Evolutionary conservation across 257 asterid species (phyloP).

Genomic region (Craterostigma plantagineum): DNA sequence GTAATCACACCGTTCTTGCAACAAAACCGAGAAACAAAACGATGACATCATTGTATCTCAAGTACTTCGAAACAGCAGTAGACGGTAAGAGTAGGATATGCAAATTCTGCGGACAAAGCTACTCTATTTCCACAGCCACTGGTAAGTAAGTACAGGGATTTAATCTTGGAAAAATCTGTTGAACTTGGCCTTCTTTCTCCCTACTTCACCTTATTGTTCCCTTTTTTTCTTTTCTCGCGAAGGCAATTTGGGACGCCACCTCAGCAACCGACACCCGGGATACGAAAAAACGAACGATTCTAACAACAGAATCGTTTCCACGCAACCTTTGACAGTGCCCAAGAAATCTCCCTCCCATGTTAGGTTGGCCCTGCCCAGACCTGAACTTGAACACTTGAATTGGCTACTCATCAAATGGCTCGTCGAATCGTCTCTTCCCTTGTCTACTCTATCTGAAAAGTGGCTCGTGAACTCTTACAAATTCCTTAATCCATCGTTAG

Average conservation of each 20-base stretch:
- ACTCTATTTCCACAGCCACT: conserved; percentile 96
- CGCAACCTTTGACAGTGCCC: conserved; percentile 26
- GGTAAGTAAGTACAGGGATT: conserved; percentile 38
- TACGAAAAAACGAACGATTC: conserved; percentile 53
- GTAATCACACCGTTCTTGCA: conserved; percentile 16
- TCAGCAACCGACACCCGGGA: conserved; percentile 88
- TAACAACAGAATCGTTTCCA: conserved; percentile 22
- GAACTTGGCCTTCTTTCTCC: too few species aligned
- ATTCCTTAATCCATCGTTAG: conserved; percentile 56
- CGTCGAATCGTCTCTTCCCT: conserved; percentile 48
- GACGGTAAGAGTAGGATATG: conserved; percentile 90
- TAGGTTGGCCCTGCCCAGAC: conserved; percentile 13
- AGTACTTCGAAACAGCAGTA: conserved; percentile 67
- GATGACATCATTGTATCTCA: conserved; percentile 80
- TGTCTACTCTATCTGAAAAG: conserved; percentile 41
- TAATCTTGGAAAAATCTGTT: conserved; percentile 1
- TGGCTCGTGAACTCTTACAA: conserved; percentile 67
- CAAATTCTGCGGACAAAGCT: conserved; percentile 89
- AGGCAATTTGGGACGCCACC: conserved; percentile 97
- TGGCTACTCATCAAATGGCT: conserved; percentile 87
- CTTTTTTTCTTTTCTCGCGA: conserved; percentile 11
- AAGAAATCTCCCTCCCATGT: conserved; percentile 50
- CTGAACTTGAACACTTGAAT: conserved; percentile 71
- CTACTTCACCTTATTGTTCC: too few species aligned
- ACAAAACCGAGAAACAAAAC: conserved; percentile 76